Evolutionary conservation across 257 asterid species (phyloP), one percentile per base, ranked within the genome.

Genomic region (Solanum gracilifrons): DNA sequence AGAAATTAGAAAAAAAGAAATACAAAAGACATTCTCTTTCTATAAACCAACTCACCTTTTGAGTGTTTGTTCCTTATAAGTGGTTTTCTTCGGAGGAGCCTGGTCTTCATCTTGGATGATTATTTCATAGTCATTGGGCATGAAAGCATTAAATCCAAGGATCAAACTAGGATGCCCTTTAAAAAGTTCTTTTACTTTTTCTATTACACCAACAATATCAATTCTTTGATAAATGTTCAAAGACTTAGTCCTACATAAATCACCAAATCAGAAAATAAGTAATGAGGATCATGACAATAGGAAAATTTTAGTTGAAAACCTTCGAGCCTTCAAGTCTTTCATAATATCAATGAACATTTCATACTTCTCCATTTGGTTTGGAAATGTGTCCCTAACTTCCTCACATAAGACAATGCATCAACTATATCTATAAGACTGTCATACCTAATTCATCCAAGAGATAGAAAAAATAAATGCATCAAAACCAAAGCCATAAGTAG

Each of bases 291-390:
- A 69, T 31, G 39, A 29, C 13, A 69, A 18, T 31, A 29, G 5
- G 11, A 7, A 71, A 72, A 8, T 68, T 83, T 37, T 60, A 82
- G 58, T 35, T 23, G 87, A 72, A 60, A 88, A 97, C 99, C 98
- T 96, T 93, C 93, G 96, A 46, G 95, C 96, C 96, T 95, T 97
- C 85, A 94, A 95, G 89, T 95, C 98, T 86, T 95, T 97, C 98
- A 95, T 95, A 88, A 95, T 96, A 85, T 93, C 98, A 88, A 95
- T 97, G 90, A 97, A 97, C 91, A 90, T 91, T 83, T 95, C 98
- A 88, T 95, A 97, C 88, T 94, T 97, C 88, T 95, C 98, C 87
- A 93, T 93, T 92, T 95, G 96, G 87, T 55, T 7, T 7, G 12
- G 25, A 55, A 55, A 55, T 20, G 11, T 55, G 10, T 55, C 66